A percentile compares a stretch with the other conserved stretches of the same genome.
Conservation (phyloP, 768 basidiomycete genomes). For the Tubosaeta sp. region DNA sequence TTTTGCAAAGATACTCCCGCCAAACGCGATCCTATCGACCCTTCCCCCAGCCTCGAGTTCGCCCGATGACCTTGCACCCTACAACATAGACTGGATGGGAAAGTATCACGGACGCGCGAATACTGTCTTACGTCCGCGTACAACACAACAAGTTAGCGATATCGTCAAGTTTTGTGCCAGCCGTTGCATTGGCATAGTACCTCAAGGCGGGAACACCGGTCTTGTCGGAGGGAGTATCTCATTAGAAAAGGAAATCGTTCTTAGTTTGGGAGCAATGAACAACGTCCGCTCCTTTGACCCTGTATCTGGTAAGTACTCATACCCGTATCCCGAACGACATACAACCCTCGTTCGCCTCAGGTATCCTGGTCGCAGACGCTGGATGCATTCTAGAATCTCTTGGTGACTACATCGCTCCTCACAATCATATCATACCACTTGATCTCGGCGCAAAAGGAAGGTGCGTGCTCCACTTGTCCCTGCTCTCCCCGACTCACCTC, state of each 20-base stretch:
- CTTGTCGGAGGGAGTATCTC: slow-evolving; percentile 96
- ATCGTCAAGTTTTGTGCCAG: slow-evolving; percentile 86
- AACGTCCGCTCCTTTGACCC: slow-evolving; percentile 79
- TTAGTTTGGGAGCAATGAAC: slow-evolving; percentile 81
- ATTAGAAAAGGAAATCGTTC: slow-evolving; percentile 77
- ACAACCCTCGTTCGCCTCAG: slow-evolving; percentile 36
- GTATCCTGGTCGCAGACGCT: slow-evolving; percentile 88
- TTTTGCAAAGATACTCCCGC: slow-evolving; percentile 61
- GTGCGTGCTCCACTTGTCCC: slow-evolving; percentile 35
- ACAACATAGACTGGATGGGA: slow-evolving; percentile 95
- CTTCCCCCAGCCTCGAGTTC: slow-evolving; percentile 45
- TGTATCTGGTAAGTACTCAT: slow-evolving; percentile 57
- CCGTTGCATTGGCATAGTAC: slow-evolving; percentile 82
- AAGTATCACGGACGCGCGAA: slow-evolving; percentile 85
- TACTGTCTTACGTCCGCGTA: slow-evolving; percentile 85
- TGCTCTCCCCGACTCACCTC: slow-evolving; percentile 1
- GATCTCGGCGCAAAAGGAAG: slow-evolving; percentile 96
- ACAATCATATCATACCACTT: slow-evolving; percentile 94
- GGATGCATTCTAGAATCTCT: slow-evolving; percentile 90
- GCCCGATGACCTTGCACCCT: slow-evolving; percentile 66
- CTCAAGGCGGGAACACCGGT: slow-evolving; percentile 98
- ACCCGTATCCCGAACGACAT: slow-evolving; percentile 2
- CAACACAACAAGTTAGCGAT: slow-evolving; percentile 81
- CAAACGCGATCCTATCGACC: slow-evolving; percentile 64
- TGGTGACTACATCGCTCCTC: slow-evolving; percentile 78